These are phyloP conservation scores for Paecilomyces sp. DNA, from an alignment of 2,329 filamentous ascomycete genomes.

Conservation along the genomic window DNA sequence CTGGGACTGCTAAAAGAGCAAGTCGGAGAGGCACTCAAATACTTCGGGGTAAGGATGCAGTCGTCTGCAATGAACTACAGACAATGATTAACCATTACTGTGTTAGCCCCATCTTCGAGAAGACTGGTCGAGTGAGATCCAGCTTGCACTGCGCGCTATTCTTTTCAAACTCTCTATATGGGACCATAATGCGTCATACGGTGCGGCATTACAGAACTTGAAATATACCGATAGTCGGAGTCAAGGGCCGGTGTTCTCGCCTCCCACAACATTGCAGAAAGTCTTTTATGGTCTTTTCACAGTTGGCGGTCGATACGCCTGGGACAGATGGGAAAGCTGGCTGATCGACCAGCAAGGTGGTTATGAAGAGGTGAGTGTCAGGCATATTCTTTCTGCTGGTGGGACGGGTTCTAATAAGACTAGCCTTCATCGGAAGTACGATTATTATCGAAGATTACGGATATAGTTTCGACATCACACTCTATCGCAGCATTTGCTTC, in stretches of 20 bases:
- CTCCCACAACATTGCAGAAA: constrained; percentile 79
- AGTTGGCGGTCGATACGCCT: constrained; percentile 80
- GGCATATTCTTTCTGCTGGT: not conserved
- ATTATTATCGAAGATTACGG: constrained; percentile 62
- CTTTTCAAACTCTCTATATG: constrained; percentile 94
- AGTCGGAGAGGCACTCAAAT: constrained; percentile 80
- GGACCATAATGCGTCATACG: constrained; percentile 94
- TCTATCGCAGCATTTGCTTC: constrained; percentile 75
- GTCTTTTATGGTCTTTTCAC: constrained; percentile 75
- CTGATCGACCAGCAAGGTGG: constrained; percentile 69
- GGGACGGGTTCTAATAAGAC: constrained; percentile 7
- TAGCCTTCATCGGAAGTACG: constrained; percentile 45
- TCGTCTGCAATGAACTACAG: not conserved
- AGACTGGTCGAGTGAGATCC: constrained; percentile 81
- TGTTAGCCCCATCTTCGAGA: constrained; percentile 60
- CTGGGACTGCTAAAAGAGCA: constrained; percentile 78
- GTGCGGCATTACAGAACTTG: constrained; percentile 84
- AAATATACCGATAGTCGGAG: constrained; percentile 79
- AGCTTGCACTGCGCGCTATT: constrained; percentile 65
- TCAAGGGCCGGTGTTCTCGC: constrained; percentile 53
- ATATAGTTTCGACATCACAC: constrained; percentile 63
- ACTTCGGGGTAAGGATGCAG: constrained; percentile 58
- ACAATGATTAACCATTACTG: constrained; percentile 2
- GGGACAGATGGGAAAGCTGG: constrained; percentile 88
- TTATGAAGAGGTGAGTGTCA: constrained; percentile 49